These are phyloP conservation scores for Sarcodon sp. DNA, from an alignment of 768 basidiomycete genomes.

Conservation along the genomic window DNA sequence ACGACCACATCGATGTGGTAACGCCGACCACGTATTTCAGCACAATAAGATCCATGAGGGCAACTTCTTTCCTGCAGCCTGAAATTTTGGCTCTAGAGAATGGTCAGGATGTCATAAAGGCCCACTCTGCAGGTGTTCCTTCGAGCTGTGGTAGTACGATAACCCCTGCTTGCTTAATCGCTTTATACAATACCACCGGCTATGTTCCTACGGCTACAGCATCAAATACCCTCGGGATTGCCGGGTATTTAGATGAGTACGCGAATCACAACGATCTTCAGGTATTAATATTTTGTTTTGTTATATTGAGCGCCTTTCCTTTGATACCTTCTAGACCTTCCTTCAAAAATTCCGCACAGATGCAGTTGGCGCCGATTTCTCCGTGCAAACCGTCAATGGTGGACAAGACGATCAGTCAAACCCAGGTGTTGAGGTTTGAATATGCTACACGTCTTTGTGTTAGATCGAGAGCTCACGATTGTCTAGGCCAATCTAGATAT, in stretches of 20 bases:
- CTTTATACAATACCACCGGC: slow-evolving; percentile 20
- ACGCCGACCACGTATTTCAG: slow-evolving; percentile 54
- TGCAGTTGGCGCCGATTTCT: slow-evolving; percentile 20
- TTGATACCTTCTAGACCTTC: slow-evolving; percentile 39
- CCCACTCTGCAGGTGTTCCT: slow-evolving; percentile 20
- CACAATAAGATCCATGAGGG: slow-evolving; percentile 36
- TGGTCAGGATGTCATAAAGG: slow-evolving; percentile 5
- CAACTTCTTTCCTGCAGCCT: slow-evolving; percentile 25
- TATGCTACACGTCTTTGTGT: slow-evolving; percentile 14
- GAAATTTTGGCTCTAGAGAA: slow-evolving; percentile 21
- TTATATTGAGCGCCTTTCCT: slow-evolving; percentile 32
- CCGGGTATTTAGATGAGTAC: slow-evolving; percentile 44
- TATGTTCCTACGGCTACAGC: slow-evolving; percentile 17
- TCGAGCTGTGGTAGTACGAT: slow-evolving; percentile 25
- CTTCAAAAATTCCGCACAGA: slow-evolving; percentile 37
- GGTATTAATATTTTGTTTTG: slow-evolving; percentile 9
- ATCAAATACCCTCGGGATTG: slow-evolving; percentile 20
- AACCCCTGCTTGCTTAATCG: slow-evolving; percentile 20
- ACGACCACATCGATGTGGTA: slow-evolving; percentile 42
- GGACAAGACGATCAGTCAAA: slow-evolving; percentile 32
- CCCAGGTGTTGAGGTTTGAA: slow-evolving; percentile 47
- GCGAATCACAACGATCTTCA: slow-evolving; percentile 47
- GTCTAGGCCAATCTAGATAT: slow-evolving; percentile 20
- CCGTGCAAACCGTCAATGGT: slow-evolving; percentile 16
- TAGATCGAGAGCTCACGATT: neutral